A percentile compares a stretch with the other conserved stretches of the same genome.
phyloP scores from a whole-genome alignment of 805 yeast genomes.

The Candida michaelii region DNA sequence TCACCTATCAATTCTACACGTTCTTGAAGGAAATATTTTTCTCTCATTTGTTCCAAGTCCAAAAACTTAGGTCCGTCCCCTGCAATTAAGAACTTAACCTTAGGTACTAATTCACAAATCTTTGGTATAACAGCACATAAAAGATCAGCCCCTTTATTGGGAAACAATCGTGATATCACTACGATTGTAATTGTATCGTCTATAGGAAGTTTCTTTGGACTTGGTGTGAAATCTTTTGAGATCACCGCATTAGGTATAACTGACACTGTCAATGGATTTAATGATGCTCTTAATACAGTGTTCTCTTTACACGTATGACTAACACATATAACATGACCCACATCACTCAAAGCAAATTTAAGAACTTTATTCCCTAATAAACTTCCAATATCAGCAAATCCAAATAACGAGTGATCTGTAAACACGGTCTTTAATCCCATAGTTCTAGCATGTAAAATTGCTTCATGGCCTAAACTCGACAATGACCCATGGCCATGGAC shows the following conservation, averaged over 20 bases:
- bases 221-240: constrained; percentile 61
- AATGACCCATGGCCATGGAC: constrained; percentile 96
- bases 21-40: constrained; percentile 78
- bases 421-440: constrained; percentile 92
- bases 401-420: constrained; percentile 95
- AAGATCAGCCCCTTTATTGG: constrained; percentile 95
- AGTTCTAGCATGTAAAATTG: constrained; percentile 84
- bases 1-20: constrained; percentile 84
- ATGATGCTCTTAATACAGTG: constrained; percentile 81
- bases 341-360: constrained; percentile 79
- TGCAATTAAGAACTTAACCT: constrained; percentile 80
- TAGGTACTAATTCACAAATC: constrained; percentile 61
- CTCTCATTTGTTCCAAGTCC: constrained; percentile 94
- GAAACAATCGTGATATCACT: constrained; percentile 85
- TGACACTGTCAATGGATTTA: constrained; percentile 74
- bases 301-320: constrained; percentile 96
- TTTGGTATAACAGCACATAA: constrained; percentile 81
- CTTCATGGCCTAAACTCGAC: constrained; percentile 84
- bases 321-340: constrained; percentile 94
- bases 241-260: constrained; percentile 97
- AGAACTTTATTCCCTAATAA: constrained; percentile 84
- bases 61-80: constrained; percentile 97
- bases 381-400: constrained; percentile 82
- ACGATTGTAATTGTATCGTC: constrained; percentile 65
- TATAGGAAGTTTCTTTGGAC: constrained; percentile 1